Conservation (phyloP, 1,139 yeast genomes). For the Pichia kudriavzevii region DNA sequence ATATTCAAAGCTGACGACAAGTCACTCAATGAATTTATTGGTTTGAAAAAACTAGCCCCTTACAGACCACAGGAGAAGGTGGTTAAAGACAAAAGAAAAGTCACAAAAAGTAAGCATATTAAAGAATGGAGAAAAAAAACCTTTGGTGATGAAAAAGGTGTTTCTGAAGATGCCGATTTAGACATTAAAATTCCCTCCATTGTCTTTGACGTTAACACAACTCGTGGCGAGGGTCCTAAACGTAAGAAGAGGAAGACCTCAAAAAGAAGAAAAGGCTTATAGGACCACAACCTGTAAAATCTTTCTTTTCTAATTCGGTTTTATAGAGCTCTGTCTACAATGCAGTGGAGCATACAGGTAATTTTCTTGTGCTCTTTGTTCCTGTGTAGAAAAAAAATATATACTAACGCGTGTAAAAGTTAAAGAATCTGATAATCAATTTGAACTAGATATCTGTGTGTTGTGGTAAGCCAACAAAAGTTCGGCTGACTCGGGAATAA, state of each 20-base stretch:
- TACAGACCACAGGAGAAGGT: conserved; percentile 72
- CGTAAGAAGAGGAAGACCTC: conserved; percentile 11
- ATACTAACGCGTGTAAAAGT: too few relatives aligned
- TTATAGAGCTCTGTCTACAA: too few relatives aligned
- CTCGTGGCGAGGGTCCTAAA: conserved; percentile 6
- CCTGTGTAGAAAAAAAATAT: too few relatives aligned
- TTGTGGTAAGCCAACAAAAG: too few relatives aligned
- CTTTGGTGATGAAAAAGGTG: conserved; percentile 57
- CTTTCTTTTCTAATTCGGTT: too few relatives aligned
- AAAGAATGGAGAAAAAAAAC: conserved; percentile 87
- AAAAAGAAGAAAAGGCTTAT: too few relatives aligned
- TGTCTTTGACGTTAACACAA: conserved; percentile 13
- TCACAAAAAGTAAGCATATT: conserved; percentile 71
- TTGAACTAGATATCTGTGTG: too few relatives aligned
- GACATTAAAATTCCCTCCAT: conserved; percentile 24
- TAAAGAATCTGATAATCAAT: too few relatives aligned
- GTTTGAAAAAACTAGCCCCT: conserved; percentile 89
- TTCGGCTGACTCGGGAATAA: too few relatives aligned
- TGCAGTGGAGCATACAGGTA: too few relatives aligned
- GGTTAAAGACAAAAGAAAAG: conserved; percentile 75
- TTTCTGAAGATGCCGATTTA: conserved; percentile 28
- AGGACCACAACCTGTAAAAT: too few relatives aligned
- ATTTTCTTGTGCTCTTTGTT: too few relatives aligned
- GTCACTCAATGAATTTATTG: conserved; percentile 74
- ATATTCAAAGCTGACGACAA: conserved; percentile 85